Percentiles rank a stretch among this genome's conserved stretches.
Evolutionary conservation across 345 rosid species (phyloP).

Genomic region (Rhodamnia rubescens): DNA sequence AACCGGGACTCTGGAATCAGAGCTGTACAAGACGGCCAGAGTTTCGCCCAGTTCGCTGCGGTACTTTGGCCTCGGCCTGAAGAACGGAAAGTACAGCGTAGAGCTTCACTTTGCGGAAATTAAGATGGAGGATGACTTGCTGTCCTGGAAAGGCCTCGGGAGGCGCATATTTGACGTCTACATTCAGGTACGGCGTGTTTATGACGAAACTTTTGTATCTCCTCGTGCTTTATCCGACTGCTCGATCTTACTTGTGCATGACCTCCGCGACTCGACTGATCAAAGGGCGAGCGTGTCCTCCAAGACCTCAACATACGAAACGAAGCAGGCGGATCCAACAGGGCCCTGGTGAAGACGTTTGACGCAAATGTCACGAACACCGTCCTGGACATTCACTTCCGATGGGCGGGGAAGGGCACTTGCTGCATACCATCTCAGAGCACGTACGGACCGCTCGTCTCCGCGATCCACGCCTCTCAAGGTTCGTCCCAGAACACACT

Average conservation of each 20-base stretch:
- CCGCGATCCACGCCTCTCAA: constrained; percentile 40
- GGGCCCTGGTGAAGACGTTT: constrained; percentile 26
- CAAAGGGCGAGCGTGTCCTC: constrained; percentile 32
- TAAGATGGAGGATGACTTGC: constrained; percentile 22
- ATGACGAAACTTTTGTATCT: neutral
- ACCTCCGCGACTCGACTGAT: neutral
- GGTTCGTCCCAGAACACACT: constrained; percentile 7
- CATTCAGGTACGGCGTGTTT: constrained; percentile 22
- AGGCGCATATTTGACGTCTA: constrained; percentile 40
- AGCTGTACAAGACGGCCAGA: constrained; percentile 43
- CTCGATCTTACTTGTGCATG: neutral
- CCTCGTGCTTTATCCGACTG: neutral
- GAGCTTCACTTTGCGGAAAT: constrained; percentile 52
- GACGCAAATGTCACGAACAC: constrained; percentile 36
- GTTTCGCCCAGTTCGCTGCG: constrained; percentile 38
- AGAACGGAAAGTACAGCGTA: constrained; percentile 32
- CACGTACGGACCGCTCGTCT: constrained; percentile 44
- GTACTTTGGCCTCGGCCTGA: constrained; percentile 38
- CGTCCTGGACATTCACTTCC: constrained; percentile 37
- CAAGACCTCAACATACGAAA: constrained; percentile 32
- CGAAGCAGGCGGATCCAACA: constrained; percentile 44
- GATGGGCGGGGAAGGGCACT: constrained; percentile 60
- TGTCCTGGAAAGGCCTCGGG: constrained; percentile 46
- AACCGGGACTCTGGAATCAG: constrained; percentile 33
- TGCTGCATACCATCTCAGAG: constrained; percentile 51